These are phyloP conservation scores for Apiotrichum veenhuisii DNA, from an alignment of 1,284 basidiomycete species.

Conservation along the genomic window DNA sequence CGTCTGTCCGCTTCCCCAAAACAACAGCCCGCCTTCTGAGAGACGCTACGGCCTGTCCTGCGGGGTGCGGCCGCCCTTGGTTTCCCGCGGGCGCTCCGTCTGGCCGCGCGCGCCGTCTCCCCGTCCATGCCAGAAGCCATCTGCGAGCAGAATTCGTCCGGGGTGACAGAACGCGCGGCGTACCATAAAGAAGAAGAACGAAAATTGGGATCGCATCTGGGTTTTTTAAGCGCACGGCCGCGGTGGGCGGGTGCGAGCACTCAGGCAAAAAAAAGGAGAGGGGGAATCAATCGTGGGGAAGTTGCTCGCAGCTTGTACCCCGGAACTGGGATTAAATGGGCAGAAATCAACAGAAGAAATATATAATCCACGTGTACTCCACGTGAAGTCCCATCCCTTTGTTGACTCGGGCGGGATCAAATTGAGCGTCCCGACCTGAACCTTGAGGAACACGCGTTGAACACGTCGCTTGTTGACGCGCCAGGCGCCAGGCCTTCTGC, in stretches of 20 bases:
- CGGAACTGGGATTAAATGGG: neutral
- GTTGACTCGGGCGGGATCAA: no score
- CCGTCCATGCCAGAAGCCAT: conserved; percentile 6
- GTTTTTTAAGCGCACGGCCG: neutral
- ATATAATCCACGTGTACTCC: no score
- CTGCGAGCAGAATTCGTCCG: neutral
- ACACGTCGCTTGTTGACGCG: no score
- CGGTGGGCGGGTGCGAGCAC: neutral
- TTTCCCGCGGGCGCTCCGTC: conserved; percentile 3
- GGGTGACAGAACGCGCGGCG: conserved; percentile 2
- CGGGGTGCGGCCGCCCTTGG: conserved; percentile 11
- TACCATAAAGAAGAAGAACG: conserved; percentile 8
- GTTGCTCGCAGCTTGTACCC: neutral
- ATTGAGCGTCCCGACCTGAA: no score
- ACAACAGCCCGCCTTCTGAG: conserved; percentile 11
- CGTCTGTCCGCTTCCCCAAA: conserved; percentile 20
- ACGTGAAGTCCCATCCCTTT: no score
- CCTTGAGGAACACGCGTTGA: no score
- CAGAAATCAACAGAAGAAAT: neutral
- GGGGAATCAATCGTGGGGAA: neutral
- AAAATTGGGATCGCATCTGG: neutral
- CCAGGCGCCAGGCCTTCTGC: no score
- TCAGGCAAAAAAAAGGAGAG: neutral
- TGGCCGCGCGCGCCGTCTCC: conserved; percentile 10
- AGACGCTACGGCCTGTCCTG: conserved; percentile 14